Base-by-base conservation (phyloP, 306 rosid genomes). In the Begonia fuchsioides region DNA sequence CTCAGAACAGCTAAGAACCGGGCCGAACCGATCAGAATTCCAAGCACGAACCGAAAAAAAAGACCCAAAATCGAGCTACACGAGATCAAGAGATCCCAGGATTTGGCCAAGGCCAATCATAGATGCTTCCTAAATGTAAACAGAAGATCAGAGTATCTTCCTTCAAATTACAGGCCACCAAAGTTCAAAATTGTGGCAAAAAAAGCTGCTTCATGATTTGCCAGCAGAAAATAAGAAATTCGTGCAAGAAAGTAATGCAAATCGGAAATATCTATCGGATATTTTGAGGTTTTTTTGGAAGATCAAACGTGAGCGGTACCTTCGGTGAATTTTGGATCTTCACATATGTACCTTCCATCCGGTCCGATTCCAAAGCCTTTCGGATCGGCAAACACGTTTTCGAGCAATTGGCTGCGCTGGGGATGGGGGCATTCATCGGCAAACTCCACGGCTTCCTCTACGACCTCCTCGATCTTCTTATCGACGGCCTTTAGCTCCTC, bases 361-460 rank as follows among this genome's bases (percentile, higher is more conserved):
- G 95, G 95, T 32, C 87, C 98, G 11, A 92, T 92, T 56, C 98
- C 98, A 60, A 92, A 92, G 41, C 98, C 98, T 63, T 85, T 92
- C 2, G 98, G 94, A 79, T 92, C 98, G 9, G 93, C 94, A 69
- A 92, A 92, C 18, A 92, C 98, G 41, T 92, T 85, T 79, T 92
- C 96, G 44, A 92, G 75, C 55, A 92, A 88, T 81, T 92, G 98
- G 73, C 83, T 79, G 60, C 96, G 95, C 0, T 20, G 61, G 20
- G 98, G 98, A 58, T 2, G 72, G 12, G 96, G 94, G 56, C 98
- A 85, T 17, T 63, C 79, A 17, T 92, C 98, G 0, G 98, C 94
- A 44, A 92, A 92, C 55, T 82, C 86, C 46, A 92, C 98, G 0
- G 93, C 82, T 0, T 85, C 96, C 12, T 92, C 98, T 13, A 92